Conservation (phyloP, 1,139 yeast species). For the Kurtzmaniella quercitrusa region DNA sequence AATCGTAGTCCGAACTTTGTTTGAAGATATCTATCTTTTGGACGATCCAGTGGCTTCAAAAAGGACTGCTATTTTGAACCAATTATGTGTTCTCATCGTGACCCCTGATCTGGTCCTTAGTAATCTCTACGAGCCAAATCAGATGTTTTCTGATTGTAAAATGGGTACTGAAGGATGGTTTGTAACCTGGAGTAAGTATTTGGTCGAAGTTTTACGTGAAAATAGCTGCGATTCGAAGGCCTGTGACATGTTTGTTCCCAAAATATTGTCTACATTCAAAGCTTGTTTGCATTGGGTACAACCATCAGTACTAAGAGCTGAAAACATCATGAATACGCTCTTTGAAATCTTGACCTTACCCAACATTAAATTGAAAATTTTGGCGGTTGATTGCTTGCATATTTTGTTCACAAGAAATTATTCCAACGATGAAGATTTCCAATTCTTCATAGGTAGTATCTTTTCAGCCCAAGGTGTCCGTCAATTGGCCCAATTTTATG, state of each 20-base stretch:
- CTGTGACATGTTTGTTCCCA: constrained; percentile 51
- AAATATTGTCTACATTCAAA: constrained; percentile 76
- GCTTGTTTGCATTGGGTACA: constrained; percentile 91
- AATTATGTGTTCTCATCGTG: constrained; percentile 77
- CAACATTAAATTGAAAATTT: constrained; percentile 64
- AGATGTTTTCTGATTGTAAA: constrained; percentile 55
- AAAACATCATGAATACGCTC: constrained; percentile 66
- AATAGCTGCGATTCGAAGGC: constrained; percentile 32
- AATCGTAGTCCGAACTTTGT: constrained; percentile 75
- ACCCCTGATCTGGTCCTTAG: constrained; percentile 67
- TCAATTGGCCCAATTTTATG: constrained; percentile 63
- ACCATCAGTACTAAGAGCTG: constrained; percentile 65
- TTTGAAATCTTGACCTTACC: constrained; percentile 56
- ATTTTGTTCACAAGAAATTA: constrained; percentile 83
- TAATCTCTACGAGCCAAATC: constrained; percentile 68
- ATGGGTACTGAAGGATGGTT: constrained; percentile 85
- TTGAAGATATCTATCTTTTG: constrained; percentile 88
- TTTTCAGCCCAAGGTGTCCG: constrained; percentile 69
- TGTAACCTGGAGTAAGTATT: constrained; percentile 61
- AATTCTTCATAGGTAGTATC: constrained; percentile 73
- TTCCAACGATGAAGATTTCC: constrained; percentile 65
- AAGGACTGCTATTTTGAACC: constrained; percentile 72
- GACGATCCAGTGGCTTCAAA: constrained; percentile 89
- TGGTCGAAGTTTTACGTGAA: constrained; percentile 48
- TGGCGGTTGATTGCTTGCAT: constrained; percentile 89